Base-by-base conservation (phyloP, 768 basidiomycete genomes). In the Strobilomyces echinocephalus region DNA sequence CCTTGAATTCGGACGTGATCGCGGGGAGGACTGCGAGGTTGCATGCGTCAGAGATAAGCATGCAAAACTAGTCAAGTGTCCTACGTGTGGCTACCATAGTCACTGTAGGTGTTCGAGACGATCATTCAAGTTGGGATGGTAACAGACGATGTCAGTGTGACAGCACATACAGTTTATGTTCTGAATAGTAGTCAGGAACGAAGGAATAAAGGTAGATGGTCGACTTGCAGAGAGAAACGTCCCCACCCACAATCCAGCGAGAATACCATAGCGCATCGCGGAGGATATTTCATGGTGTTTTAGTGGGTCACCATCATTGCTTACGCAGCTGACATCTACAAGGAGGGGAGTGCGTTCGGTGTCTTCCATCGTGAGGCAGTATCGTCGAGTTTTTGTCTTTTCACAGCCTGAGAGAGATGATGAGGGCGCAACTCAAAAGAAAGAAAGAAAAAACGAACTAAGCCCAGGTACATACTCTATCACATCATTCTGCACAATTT, bases 171-270 rank as follows among this genome's bases (percentile, higher is more conserved):
- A 14, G 24, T 54, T 54, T 24, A 49, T 11, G 7, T 43, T 54
- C 53, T 54, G 26, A 20, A 20, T 2, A 2, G 6, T 1, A 12
- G 40, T 35, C 16, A 15, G 12, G 4, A 9, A 28, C 34, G 9
- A 26, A 1, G 4, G 4, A 14, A 4, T 16, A 3, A 39, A 2
- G 3, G 28, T 21, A 15, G 36, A 6, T 9, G 1, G 45, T 30
- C 30, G 30, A 30, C 51, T 52, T 62, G 89, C 87, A 39, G 81
- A 83, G 39, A 91, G 77, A 69, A 89, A 88, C 2, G 79, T 82
- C 0, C 81, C 85, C 7, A 75, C 69, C 85, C 85, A 88, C 48
- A 89, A 73, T 14, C 84, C 85, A 14, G 77, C 80, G 48, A 88
- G 65, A 52, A 89, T 89, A 0, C 81, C 79, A 65, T 80, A 76